Evolutionary conservation across 2,329 filamentous ascomycete genomes (phyloP).

Genomic region (Fusarium stilboides): DNA sequence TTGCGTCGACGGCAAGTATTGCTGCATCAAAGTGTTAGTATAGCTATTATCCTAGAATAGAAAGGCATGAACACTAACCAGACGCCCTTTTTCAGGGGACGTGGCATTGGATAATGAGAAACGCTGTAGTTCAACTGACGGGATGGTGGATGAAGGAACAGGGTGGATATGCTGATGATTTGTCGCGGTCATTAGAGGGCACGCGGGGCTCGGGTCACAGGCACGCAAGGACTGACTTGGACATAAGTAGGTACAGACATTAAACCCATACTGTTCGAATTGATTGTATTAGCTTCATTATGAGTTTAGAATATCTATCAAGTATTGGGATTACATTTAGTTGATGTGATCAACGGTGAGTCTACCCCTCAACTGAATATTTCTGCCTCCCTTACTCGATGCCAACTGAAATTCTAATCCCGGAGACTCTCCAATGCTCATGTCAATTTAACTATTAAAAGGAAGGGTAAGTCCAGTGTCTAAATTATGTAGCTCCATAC

Average conservation of each 20-base stretch:
- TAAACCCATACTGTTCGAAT: too few species aligned
- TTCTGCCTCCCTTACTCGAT: too few species aligned
- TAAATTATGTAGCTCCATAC: not conserved
- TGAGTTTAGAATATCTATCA: too few species aligned
- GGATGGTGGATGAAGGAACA: not conserved
- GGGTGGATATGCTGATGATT: not conserved
- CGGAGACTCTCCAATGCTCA: not conserved
- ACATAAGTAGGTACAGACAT: not conserved
- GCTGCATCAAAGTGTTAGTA: constrained; percentile 37
- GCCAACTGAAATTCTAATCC: not conserved
- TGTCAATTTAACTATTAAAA: not conserved
- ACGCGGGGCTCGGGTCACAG: not conserved
- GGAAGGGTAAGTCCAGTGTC: not conserved
- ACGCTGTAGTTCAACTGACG: too few species aligned
- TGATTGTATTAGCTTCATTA: too few species aligned
- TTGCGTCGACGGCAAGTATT: constrained; percentile 58
- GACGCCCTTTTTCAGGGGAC: constrained; percentile 41
- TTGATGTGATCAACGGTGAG: too few species aligned
- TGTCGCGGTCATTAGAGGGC: not conserved
- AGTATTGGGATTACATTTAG: too few species aligned
- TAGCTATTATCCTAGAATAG: rapidly evolving
- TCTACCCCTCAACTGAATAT: too few species aligned
- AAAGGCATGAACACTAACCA: constrained; percentile 18
- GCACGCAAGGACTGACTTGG: not conserved
- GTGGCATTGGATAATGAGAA: constrained; percentile 32